Conservation (phyloP, 1,284 basidiomycete genomes). For the Ceratobasidium sp. region DNA sequence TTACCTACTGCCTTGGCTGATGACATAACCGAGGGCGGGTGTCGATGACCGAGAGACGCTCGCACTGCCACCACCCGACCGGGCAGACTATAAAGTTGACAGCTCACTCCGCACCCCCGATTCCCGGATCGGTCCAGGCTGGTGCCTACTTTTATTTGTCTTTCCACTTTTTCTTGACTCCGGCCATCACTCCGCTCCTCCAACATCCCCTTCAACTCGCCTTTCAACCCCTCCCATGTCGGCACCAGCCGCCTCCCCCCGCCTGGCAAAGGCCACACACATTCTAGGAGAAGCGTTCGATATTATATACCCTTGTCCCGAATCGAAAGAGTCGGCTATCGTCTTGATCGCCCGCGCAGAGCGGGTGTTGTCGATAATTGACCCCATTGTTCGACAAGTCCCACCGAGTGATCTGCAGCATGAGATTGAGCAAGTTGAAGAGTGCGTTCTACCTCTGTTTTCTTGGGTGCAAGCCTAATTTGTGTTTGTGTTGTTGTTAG, state of each 20-base stretch:
- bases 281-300: conserved; percentile 38
- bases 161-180: no score
- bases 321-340: conserved; percentile 37
- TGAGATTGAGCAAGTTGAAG: conserved; percentile 23
- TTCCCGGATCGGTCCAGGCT: no score
- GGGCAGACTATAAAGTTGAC: no score
- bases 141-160: no score
- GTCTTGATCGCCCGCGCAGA: conserved; percentile 38
- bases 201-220: neutral
- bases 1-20: neutral
- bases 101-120: neutral
- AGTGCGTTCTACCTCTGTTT: neutral
- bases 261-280: conserved; percentile 24
- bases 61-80: no score
- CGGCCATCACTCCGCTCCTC: no score
- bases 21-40: neutral
- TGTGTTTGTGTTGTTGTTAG: neutral
- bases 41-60: conserved; percentile 17
- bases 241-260: conserved; percentile 12
- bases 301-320: conserved; percentile 31
- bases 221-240: neutral
- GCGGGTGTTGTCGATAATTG: conserved; percentile 16
- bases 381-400: conserved; percentile 17
- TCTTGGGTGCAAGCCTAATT: neutral
- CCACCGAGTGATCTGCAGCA: conserved; percentile 13